phyloP scores from a whole-genome alignment of 1,139 yeast genomes.

The Zygoascus sp. region DNA sequence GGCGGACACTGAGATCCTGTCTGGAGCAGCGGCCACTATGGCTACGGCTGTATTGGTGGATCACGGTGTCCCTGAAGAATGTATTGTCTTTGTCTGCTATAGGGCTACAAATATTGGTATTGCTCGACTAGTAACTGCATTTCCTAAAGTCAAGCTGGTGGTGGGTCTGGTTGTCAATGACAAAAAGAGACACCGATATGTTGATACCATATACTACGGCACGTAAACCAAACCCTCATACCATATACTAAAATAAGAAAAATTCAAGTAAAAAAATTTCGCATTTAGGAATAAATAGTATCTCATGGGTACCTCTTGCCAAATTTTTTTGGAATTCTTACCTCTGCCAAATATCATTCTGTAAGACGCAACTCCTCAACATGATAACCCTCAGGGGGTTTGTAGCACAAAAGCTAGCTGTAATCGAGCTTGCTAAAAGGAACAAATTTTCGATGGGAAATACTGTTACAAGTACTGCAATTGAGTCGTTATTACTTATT shows the following conservation, averaged over 20 bases:
- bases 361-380: too few relatives aligned
- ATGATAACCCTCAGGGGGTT: too few relatives aligned
- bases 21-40: conserved; percentile 95
- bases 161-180: conserved; percentile 50
- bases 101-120: conserved; percentile 78
- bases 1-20: conserved; percentile 81
- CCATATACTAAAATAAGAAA: neutral
- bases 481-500: neutral
- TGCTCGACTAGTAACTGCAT: conserved; percentile 70
- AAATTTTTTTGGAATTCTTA: too few relatives aligned
- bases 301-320: neutral
- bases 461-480: neutral
- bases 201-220: conserved; percentile 79
- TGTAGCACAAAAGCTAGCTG: too few relatives aligned
- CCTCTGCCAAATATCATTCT: too few relatives aligned
- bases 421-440: neutral
- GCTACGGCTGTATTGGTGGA: conserved; percentile 84
- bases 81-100: conserved; percentile 67
- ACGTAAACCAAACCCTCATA: conserved; percentile 35
- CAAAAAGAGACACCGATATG: conserved; percentile 43
- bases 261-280: too few relatives aligned
- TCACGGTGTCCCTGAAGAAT: conserved; percentile 60
- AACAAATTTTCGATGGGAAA: neutral
- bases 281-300: too few relatives aligned
- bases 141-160: conserved; percentile 61